Evolutionary conservation across 2,329 filamentous ascomycete genomes (phyloP).

Genomic region (Phoma sp.): DNA sequence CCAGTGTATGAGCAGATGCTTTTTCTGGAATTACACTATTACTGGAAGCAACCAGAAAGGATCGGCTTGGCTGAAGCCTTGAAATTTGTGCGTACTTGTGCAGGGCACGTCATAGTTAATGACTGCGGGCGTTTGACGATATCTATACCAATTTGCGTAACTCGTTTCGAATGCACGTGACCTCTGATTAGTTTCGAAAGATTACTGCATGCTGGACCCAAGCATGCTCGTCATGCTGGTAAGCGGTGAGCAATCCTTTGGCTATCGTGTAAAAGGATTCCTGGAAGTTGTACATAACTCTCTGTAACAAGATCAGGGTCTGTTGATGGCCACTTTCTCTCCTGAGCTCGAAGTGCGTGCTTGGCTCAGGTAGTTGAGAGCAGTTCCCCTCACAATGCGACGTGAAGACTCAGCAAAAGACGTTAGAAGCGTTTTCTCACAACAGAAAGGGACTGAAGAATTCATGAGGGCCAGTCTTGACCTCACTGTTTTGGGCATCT

Average conservation of each 20-base stretch:
- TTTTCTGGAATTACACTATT: too few relatives aligned
- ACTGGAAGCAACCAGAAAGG: too few relatives aligned
- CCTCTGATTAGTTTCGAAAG: neutral
- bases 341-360: slow-evolving; percentile 1
- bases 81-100: neutral
- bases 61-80: neutral
- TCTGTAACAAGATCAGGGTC: neutral
- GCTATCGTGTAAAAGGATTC: neutral
- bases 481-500: slow-evolving; percentile 62
- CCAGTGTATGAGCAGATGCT: too few relatives aligned
- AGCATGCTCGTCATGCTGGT: neutral
- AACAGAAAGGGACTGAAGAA: neutral
- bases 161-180: slow-evolving; percentile 13
- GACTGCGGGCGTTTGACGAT: neutral
- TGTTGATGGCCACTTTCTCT: neutral
- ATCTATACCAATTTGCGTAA: slow-evolving; percentile 2
- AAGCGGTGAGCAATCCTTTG: neutral
- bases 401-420: slow-evolving; percentile 24
- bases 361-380: slow-evolving; percentile 14
- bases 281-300: neutral
- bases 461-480: slow-evolving; percentile 46
- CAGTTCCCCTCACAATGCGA: slow-evolving; percentile 9
- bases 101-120: neutral
- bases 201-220: neutral
- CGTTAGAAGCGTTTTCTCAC: slow-evolving; percentile 1